Evolutionary conservation across 2,329 filamentous ascomycete genomes (phyloP).

Genomic region (Calonectria hawksworthii): DNA sequence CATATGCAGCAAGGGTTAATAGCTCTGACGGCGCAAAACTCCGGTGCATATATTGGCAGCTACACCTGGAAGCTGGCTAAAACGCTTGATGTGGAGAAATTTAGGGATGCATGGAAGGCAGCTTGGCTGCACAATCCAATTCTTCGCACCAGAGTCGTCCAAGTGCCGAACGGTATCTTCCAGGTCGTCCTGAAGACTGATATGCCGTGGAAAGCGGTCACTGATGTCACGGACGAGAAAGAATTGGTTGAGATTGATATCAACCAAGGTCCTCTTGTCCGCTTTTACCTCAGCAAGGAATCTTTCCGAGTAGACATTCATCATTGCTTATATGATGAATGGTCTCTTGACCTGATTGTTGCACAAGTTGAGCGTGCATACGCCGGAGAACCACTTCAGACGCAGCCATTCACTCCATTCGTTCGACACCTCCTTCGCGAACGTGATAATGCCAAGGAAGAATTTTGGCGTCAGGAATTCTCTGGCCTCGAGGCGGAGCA

Average conservation of each 20-base stretch:
- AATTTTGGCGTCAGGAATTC: background rate
- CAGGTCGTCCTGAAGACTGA: background rate
- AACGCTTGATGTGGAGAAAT: background rate
- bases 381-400: background rate
- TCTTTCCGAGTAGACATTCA: background rate
- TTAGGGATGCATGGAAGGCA: background rate
- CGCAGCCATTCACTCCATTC: background rate
- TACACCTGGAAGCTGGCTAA: background rate
- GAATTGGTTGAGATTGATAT: background rate
- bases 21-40: slow-evolving; percentile 1
- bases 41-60: background rate
- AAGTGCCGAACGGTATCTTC: background rate
- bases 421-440: background rate
- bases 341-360: background rate
- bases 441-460: background rate
- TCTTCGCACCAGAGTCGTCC: background rate
- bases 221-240: background rate
- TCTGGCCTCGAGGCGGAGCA: background rate
- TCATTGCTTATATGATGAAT: background rate
- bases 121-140: background rate
- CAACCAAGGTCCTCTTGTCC: background rate
- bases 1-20: slow-evolving; percentile 1
- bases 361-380: slow-evolving; percentile 3
- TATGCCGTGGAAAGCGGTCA: background rate
- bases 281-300: background rate